Evolutionary conservation across 441 rosid species (phyloP).

Genomic region (Pelargonium australe): DNA sequence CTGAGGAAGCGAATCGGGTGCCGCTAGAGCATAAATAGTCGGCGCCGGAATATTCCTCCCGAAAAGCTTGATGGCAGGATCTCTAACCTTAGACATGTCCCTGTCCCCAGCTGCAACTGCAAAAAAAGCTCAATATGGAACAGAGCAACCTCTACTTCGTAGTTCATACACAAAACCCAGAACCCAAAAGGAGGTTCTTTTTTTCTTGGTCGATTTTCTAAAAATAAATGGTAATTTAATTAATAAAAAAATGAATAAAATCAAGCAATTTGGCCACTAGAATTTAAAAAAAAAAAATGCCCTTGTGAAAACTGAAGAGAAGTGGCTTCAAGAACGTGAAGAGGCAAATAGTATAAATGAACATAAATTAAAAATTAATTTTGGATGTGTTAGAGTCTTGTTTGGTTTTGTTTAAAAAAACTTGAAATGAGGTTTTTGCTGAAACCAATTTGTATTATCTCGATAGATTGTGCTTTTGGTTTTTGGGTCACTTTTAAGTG

Average conservation of each 20-base stretch:
- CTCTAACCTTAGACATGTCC: constrained; percentile 6
- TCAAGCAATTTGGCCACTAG: neutral
- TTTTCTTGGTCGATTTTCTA: neutral
- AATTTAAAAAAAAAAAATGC: neutral
- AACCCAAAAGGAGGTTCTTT: neutral
- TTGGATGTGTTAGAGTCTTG: neutral
- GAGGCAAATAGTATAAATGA: neutral
- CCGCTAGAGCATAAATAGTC: neutral
- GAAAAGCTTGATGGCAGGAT: constrained; percentile 8
- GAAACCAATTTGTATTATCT: no score
- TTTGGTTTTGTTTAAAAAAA: neutral
- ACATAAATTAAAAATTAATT: neutral
- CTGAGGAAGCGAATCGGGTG: neutral
- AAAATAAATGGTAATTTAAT: neutral
- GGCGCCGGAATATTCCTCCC: constrained; percentile 9
- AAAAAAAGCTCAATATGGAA: neutral
- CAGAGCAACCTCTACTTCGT: neutral
- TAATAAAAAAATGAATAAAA: neutral
- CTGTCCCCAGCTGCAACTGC: neutral
- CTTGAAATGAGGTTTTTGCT: no score
- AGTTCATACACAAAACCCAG: neutral
- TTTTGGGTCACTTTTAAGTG: no score
- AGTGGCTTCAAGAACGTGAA: constrained; percentile 1
- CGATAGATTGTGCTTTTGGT: no score
- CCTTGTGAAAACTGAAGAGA: neutral